These are phyloP conservation scores for Dianthus caryophyllus DNA, from an alignment of 148 eudicot genomes.

Conservation along the genomic window DNA sequence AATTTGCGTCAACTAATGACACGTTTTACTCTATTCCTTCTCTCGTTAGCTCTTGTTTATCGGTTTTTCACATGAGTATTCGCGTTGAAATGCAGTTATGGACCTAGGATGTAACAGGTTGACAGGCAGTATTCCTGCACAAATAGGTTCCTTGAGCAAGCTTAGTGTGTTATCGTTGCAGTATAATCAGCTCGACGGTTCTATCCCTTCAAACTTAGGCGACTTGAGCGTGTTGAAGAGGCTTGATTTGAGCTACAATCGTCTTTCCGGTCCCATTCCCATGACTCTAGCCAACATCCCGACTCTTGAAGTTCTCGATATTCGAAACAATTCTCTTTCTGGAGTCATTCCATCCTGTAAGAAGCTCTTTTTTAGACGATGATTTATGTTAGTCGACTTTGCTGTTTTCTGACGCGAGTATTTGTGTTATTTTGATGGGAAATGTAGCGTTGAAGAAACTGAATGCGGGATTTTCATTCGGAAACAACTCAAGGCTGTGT, in stretches of 20 bases:
- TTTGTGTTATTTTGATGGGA: background rate
- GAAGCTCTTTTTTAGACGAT: conserved; percentile 22
- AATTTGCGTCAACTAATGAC: too few relatives aligned
- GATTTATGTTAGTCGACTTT: background rate
- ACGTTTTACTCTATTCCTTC: too few relatives aligned
- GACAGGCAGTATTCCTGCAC: conserved; percentile 65
- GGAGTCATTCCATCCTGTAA: conserved; percentile 71
- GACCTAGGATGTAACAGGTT: conserved; percentile 69
- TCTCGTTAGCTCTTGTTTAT: too few relatives aligned
- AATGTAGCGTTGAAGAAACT: conserved; percentile 61
- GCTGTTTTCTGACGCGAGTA: background rate
- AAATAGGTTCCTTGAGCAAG: conserved; percentile 55
- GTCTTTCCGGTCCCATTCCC: conserved; percentile 74
- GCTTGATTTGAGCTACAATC: conserved; percentile 71
- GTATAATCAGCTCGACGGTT: conserved; percentile 54
- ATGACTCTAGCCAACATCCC: conserved; percentile 37
- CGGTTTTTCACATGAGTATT: too few relatives aligned
- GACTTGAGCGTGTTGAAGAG: conserved; percentile 46
- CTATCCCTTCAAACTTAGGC: conserved; percentile 62
- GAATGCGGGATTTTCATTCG: conserved; percentile 40
- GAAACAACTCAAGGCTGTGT: conserved; percentile 67
- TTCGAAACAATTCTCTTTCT: conserved; percentile 68
- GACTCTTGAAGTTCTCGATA: conserved; percentile 45
- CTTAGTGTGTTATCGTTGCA: conserved; percentile 54
- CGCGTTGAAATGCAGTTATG: conserved; percentile 46